Conservation (phyloP, 345 rosid species). For the Populus alba region DNA sequence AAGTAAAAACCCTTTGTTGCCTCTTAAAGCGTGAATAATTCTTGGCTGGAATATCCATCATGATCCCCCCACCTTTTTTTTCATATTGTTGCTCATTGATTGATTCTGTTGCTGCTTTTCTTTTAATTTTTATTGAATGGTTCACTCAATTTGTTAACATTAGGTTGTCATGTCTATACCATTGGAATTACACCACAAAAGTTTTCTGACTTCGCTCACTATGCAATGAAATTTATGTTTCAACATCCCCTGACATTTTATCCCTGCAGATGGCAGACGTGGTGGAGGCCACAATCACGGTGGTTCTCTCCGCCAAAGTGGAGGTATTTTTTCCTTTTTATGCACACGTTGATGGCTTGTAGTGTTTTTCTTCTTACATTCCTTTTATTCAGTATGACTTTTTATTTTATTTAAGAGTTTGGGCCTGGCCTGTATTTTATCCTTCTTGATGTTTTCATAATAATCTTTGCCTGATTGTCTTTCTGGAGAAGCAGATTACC, state of each 20-base stretch:
- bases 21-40: not conserved
- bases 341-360: constrained; percentile 2
- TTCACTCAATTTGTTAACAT: not conserved
- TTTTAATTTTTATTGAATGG: not conserved
- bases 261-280: constrained; percentile 69
- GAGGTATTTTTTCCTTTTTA: constrained; percentile 44
- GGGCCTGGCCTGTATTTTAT: not conserved
- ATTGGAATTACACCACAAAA: not conserved
- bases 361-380: not conserved
- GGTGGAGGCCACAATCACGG: constrained; percentile 71
- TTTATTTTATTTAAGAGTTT: not conserved
- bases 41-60: not conserved
- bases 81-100: not conserved
- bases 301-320: constrained; percentile 58
- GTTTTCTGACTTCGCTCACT: not conserved
- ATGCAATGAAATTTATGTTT: not conserved
- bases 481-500: constrained; percentile 46
- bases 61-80: not conserved
- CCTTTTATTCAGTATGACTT: not conserved
- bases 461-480: constrained; percentile 5
- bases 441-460: not conserved
- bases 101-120: not conserved
- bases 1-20: not conserved
- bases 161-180: not conserved
- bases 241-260: constrained; percentile 4